Conservation (phyloP, 1,284 basidiomycete species). For the Nidula niveotomentosa region DNA sequence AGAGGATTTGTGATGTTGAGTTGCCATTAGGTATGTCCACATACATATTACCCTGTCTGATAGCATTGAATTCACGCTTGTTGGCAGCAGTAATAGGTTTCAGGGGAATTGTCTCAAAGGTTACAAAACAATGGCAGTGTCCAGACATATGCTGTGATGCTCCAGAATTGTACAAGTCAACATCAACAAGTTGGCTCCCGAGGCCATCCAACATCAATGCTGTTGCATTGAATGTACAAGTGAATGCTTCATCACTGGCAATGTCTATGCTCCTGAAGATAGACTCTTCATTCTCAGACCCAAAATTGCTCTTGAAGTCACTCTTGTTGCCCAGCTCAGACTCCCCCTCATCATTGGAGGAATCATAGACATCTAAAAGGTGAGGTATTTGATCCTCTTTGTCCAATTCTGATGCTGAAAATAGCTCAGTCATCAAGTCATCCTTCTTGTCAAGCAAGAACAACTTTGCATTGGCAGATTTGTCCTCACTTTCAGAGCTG, state of each 20-base stretch:
- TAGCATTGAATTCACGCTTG: conserved; percentile 14
- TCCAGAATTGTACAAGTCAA: neutral
- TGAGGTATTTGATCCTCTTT: neutral
- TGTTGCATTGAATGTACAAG: neutral
- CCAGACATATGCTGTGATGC: neutral
- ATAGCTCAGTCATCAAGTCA: neutral
- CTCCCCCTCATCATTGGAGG: neutral
- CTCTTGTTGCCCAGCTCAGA: no score
- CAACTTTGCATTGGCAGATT: neutral
- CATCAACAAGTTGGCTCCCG: neutral
- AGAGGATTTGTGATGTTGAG: neutral
- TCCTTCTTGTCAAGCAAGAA: neutral
- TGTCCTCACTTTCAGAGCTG: no score
- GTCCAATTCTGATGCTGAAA: neutral
- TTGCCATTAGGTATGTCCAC: conserved; percentile 8
- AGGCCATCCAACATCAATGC: neutral
- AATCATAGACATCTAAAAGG: neutral
- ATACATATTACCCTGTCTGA: conserved; percentile 16
- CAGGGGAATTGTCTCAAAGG: conserved; percentile 9
- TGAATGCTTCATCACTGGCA: neutral
- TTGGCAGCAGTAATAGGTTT: conserved; percentile 18
- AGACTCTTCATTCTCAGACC: neutral
- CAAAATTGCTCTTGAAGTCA: neutral
- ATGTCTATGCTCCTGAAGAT: neutral
- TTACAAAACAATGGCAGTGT: conserved; percentile 9